Conservation (phyloP, 2,329 filamentous ascomycete genomes). For the Colletotrichum cereale region DNA sequence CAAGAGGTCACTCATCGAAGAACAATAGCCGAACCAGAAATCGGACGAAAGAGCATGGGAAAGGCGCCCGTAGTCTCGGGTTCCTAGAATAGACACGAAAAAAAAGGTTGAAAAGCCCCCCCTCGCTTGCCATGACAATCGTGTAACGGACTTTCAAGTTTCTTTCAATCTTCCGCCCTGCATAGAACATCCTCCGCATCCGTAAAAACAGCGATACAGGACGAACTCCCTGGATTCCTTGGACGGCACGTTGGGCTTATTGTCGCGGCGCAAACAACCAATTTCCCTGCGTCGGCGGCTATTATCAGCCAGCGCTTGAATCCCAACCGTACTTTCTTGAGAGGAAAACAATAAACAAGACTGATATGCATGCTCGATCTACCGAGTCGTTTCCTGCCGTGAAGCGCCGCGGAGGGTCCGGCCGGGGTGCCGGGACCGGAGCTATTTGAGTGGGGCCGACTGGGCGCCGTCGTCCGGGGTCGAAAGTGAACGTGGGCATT, state of each 20-base stretch:
- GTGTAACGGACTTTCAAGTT: neutral
- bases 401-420: neutral
- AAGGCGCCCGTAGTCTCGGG: neutral
- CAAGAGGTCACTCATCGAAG: too few species aligned
- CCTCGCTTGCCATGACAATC: too few species aligned
- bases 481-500: neutral
- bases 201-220: neutral
- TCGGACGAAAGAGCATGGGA: neutral
- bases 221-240: too few species aligned
- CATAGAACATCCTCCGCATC: neutral
- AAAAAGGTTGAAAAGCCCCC: neutral
- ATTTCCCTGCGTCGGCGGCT: neutral
- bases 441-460: neutral
- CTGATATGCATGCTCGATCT: neutral
- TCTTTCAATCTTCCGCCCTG: neutral
- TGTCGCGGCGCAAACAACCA: neutral
- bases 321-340: neutral
- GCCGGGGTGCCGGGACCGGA: neutral
- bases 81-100: neutral
- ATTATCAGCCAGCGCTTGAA: too few species aligned
- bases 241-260: neutral
- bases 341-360: rapidly evolving
- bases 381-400: neutral
- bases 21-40: neutral
- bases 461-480: too few species aligned